Conservation (phyloP, 306 rosid species). For the Medicago arabica region DNA sequence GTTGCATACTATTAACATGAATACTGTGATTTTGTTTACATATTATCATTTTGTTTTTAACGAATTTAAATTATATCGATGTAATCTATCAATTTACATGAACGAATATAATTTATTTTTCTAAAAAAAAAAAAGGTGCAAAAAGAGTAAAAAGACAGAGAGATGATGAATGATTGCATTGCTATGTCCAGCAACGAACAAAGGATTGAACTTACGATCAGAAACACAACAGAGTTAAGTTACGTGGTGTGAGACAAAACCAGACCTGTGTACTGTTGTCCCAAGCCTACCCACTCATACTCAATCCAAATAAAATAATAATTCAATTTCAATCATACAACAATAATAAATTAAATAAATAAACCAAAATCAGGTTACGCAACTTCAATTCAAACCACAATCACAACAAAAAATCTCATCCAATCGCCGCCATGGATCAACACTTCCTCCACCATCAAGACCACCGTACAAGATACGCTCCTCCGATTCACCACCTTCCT, state of each 20-base stretch:
- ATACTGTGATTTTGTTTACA: too few relatives aligned
- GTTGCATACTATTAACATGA: too few relatives aligned
- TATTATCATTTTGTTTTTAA: too few relatives aligned
- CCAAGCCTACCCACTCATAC: slow-evolving; percentile 1
- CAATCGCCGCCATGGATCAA: slow-evolving; percentile 38
- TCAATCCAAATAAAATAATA: background rate
- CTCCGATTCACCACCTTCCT: slow-evolving; percentile 30
- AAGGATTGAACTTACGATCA: background rate
- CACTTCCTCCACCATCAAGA: slow-evolving; percentile 24
- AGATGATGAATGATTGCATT: background rate
- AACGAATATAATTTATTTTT: too few relatives aligned
- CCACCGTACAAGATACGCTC: slow-evolving; percentile 40
- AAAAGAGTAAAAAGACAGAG: too few relatives aligned
- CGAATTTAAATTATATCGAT: too few relatives aligned
- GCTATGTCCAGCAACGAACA: background rate
- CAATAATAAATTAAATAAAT: background rate
- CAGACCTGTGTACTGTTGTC: background rate
- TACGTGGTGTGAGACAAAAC: background rate
- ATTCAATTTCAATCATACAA: too few relatives aligned
- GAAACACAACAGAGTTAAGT: background rate
- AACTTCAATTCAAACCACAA: background rate
- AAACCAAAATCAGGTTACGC: background rate
- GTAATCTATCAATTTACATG: too few relatives aligned
- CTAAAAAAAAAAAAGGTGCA: too few relatives aligned
- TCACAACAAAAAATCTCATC: background rate